phyloP scores from a whole-genome alignment of 2,329 filamentous ascomycete species.

The Ophiostoma australiae region DNA sequence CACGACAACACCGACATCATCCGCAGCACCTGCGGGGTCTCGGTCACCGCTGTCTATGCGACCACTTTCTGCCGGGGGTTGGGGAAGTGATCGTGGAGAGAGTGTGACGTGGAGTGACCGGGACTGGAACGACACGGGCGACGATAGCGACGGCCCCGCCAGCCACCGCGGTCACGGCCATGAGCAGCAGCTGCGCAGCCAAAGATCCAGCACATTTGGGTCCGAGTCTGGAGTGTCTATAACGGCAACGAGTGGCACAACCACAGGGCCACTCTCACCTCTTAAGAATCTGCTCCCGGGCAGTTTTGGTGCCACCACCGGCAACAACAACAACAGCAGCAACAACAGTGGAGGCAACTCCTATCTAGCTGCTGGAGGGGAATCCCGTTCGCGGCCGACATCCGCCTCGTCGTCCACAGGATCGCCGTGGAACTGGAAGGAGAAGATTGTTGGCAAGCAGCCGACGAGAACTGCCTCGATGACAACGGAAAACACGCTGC shows the following conservation, averaged over 20 bases:
- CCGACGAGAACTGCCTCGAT: background rate
- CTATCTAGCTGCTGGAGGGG: background rate
- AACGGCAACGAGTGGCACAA: constrained; percentile 19
- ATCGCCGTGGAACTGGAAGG: constrained; percentile 22
- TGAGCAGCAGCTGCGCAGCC: constrained; percentile 13
- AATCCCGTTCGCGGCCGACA: background rate
- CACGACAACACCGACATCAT: background rate
- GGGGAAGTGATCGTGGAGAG: constrained; percentile 39
- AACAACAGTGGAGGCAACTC: background rate
- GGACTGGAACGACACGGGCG: constrained; percentile 55
- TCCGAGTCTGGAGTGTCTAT: constrained; percentile 17
- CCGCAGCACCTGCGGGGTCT: background rate
- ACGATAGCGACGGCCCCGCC: constrained; percentile 38
- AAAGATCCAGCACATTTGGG: constrained; percentile 19
- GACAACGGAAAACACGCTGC: background rate
- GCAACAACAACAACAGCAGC: background rate
- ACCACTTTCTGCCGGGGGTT: constrained; percentile 18
- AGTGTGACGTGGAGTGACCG: constrained; percentile 62
- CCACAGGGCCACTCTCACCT: constrained; percentile 22
- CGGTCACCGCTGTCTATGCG: constrained; percentile 5
- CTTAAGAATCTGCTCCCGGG: background rate
- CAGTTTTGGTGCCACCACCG: background rate
- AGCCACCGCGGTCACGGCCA: background rate
- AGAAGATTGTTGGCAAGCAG: constrained; percentile 22
- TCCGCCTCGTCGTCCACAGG: background rate